Percentiles rank a stretch among this genome's conserved stretches.
These are phyloP conservation scores for Hygrocybe punicea DNA, from an alignment of 768 basidiomycete genomes.

Conservation along the genomic window DNA sequence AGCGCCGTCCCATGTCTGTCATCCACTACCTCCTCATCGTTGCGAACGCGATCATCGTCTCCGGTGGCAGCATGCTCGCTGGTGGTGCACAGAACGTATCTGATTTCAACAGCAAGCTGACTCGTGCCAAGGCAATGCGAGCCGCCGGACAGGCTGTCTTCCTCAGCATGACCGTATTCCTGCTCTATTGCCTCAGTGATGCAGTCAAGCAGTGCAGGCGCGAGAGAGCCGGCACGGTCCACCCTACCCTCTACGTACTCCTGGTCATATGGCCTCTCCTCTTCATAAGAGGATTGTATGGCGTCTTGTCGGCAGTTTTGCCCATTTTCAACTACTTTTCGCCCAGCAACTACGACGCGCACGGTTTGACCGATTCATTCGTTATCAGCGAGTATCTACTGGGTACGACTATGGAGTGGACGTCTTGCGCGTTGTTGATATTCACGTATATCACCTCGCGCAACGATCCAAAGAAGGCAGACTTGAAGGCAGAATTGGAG, in stretches of 20 bases:
- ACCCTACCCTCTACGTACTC: constrained; percentile 29
- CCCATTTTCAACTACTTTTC: constrained; percentile 27
- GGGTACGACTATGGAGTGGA: constrained; percentile 28
- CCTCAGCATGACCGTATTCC: constrained; percentile 27
- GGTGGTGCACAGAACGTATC: constrained; percentile 16
- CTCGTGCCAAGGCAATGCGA: constrained; percentile 29
- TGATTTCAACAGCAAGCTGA: constrained; percentile 12
- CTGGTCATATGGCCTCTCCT: constrained; percentile 33
- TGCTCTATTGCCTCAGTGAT: constrained; percentile 24
- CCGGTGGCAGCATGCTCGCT: constrained; percentile 32
- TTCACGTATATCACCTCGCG: constrained; percentile 19
- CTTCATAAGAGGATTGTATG: constrained; percentile 34
- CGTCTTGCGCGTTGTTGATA: constrained; percentile 22
- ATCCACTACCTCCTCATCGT: constrained; percentile 31
- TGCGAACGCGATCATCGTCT: constrained; percentile 33
- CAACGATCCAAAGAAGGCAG: constrained; percentile 14
- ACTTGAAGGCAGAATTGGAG: neutral
- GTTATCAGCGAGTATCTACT: constrained; percentile 29
- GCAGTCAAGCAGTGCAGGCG: constrained; percentile 25
- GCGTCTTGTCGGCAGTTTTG: constrained; percentile 26
- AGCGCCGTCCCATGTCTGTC: constrained; percentile 27
- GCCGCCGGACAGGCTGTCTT: constrained; percentile 33
- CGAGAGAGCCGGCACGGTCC: constrained; percentile 17
- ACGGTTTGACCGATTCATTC: constrained; percentile 21
- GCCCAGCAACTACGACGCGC: constrained; percentile 19